Evolutionary conservation across 192 early-diverging fungal species (phyloP).

Genomic region (Haplosporangium gracile): DNA sequence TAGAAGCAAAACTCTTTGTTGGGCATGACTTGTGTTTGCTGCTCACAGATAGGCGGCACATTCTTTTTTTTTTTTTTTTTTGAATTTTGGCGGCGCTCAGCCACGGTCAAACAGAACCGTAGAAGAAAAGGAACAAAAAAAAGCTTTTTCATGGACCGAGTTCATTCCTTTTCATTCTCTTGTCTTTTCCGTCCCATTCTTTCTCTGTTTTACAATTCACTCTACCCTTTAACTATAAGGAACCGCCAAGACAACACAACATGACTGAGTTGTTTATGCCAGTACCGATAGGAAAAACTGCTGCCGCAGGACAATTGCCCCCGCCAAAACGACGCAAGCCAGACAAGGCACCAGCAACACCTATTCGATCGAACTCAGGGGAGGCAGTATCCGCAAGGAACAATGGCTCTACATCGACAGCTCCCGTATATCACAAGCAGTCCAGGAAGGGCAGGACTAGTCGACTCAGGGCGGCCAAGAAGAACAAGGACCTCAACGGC

Average conservation of each 20-base stretch:
- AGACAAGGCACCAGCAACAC: slow-evolving; percentile 16
- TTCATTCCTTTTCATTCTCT: slow-evolving; percentile 5
- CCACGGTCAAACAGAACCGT: slow-evolving; percentile 8
- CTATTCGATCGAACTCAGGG: background rate
- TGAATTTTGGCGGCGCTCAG: background rate
- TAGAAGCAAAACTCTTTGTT: background rate
- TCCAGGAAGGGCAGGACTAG: slow-evolving; percentile 39
- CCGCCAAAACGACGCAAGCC: slow-evolving; percentile 34
- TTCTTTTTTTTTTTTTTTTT: too few species aligned
- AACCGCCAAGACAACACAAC: background rate
- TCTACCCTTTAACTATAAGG: background rate
- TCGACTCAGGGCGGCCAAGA: slow-evolving; percentile 20
- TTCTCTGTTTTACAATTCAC: background rate
- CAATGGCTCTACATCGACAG: background rate
- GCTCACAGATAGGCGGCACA: background rate
- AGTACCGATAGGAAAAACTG: background rate
- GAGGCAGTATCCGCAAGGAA: background rate
- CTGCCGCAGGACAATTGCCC: slow-evolving; percentile 13
- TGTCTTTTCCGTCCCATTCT: background rate
- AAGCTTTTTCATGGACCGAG: background rate
- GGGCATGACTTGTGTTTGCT: background rate
- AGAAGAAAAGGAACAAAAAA: background rate
- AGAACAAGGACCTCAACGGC: slow-evolving; percentile 1
- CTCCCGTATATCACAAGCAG: background rate
- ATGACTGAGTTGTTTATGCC: slow-evolving; percentile 13